A percentile compares a stretch with the other conserved stretches of the same genome.
Evolutionary conservation across 2,329 filamentous ascomycete species (phyloP).

Genomic region (Aspergillus viridinutans): DNA sequence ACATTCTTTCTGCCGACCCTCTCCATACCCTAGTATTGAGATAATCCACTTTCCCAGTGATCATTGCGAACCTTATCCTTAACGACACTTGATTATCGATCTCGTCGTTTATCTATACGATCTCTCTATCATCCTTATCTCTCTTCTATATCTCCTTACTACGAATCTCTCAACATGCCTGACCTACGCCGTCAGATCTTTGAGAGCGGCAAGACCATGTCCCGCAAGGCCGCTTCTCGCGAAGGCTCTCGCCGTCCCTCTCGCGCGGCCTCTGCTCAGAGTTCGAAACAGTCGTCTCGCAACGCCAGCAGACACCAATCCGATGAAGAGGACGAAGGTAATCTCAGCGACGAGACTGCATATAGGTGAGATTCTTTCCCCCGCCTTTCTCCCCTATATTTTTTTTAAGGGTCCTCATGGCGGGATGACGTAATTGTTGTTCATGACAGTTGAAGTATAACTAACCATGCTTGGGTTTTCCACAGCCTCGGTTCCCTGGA

Average conservation of each 20-base stretch:
- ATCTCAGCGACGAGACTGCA: slow-evolving; percentile 55
- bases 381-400: slow-evolving; percentile 29
- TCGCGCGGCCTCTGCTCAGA: slow-evolving; percentile 48
- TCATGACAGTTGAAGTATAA: not conserved
- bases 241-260: slow-evolving; percentile 52
- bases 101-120: not conserved
- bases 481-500: slow-evolving; percentile 63
- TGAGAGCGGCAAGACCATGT: slow-evolving; percentile 62
- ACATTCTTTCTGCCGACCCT: slow-evolving; percentile 11
- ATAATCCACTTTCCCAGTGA: not conserved
- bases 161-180: slow-evolving; percentile 34
- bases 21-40: slow-evolving; percentile 19
- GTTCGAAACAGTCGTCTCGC: slow-evolving; percentile 52
- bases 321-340: slow-evolving; percentile 55
- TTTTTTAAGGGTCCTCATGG: too few species aligned
- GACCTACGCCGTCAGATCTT: slow-evolving; percentile 55
- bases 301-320: slow-evolving; percentile 53
- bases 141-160: not conserved
- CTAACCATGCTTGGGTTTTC: slow-evolving; percentile 6
- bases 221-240: slow-evolving; percentile 57
- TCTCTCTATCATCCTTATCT: not conserved
- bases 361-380: slow-evolving; percentile 46
- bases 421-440: slow-evolving; percentile 34
- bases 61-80: not conserved
- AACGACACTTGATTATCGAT: not conserved